Conservation (phyloP, 2,329 filamentous ascomycete species). For the Fusarium tanahbumbuense region DNA sequence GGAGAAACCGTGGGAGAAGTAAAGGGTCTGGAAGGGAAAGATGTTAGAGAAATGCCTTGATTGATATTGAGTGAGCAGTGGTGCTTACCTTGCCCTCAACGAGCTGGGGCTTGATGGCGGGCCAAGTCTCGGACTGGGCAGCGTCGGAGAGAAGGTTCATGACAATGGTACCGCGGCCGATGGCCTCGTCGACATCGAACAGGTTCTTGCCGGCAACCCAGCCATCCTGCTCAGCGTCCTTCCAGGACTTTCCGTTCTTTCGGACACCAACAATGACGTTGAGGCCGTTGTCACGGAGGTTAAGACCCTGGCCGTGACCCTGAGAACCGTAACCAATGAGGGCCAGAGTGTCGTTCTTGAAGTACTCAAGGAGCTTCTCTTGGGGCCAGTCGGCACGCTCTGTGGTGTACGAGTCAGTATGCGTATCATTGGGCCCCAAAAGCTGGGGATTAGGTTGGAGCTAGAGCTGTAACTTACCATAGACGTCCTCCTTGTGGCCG, state of each 20-base stretch:
- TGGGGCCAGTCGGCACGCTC: constrained; percentile 98
- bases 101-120: constrained; percentile 95
- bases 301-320: constrained; percentile 98
- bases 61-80: neutral
- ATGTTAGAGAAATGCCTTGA: constrained; percentile 38
- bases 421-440: neutral
- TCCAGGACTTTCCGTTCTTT: constrained; percentile 98
- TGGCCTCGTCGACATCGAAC: constrained; percentile 97
- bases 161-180: constrained; percentile 90
- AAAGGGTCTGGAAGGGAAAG: constrained; percentile 78
- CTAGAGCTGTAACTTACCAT: constrained; percentile 67
- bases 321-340: constrained; percentile 98
- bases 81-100: constrained; percentile 92
- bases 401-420: constrained; percentile 55
- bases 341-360: constrained; percentile 99
- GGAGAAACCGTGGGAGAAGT: constrained; percentile 99
- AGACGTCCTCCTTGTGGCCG: constrained; percentile 93
- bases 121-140: constrained; percentile 99
- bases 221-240: constrained; percentile 95
- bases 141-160: constrained; percentile 99
- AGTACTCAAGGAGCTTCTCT: constrained; percentile 99
- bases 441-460: constrained; percentile 5
- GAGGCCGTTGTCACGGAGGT: constrained; percentile 99
- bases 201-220: constrained; percentile 99
- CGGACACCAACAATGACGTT: constrained; percentile 99